Evolutionary conservation across 1,284 basidiomycete species (phyloP).

Genomic region (Puccinia polysora): DNA sequence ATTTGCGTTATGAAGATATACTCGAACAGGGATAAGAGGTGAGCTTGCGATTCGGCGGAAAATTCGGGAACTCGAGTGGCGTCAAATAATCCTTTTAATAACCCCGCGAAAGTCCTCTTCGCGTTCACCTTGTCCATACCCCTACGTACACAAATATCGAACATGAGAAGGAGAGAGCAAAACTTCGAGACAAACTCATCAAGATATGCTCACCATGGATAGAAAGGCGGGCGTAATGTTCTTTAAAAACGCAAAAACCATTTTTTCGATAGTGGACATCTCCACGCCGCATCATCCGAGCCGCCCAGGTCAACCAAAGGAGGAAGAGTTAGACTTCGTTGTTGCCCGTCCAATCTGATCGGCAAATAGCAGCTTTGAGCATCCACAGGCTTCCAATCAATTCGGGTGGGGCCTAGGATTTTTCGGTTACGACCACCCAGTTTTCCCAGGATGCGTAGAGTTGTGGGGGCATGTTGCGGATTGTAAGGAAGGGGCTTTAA

Average conservation of each 20-base stretch:
- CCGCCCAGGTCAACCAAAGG: conserved; percentile 70
- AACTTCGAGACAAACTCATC: neutral
- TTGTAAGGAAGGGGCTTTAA: conserved; percentile 85
- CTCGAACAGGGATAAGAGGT: conserved; percentile 64
- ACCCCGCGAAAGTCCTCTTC: conserved; percentile 68
- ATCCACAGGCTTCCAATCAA: conserved; percentile 68
- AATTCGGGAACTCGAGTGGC: conserved; percentile 69
- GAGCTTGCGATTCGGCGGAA: conserved; percentile 65
- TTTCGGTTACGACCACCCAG: conserved; percentile 90
- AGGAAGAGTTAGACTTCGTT: conserved; percentile 67
- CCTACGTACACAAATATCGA: conserved; percentile 56
- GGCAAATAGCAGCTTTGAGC: conserved; percentile 63
- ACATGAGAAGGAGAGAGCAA: too few relatives aligned
- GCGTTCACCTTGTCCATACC: conserved; percentile 66
- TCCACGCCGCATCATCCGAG: conserved; percentile 63
- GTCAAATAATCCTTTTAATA: conserved; percentile 74
- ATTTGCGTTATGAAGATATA: conserved; percentile 61
- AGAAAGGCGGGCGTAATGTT: conserved; percentile 43
- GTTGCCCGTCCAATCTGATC: conserved; percentile 68
- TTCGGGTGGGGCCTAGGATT: conserved; percentile 71
- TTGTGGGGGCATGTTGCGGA: conserved; percentile 87
- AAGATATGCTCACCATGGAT: conserved; percentile 37
- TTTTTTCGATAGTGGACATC: conserved; percentile 53
- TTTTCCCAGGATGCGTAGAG: conserved; percentile 94
- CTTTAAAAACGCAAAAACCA: conserved; percentile 40